Evolutionary conservation across 139 green algal species (phyloP), one percentile per base, ranked within the genome.

Genomic region (Tetradesmus obliquus): DNA sequence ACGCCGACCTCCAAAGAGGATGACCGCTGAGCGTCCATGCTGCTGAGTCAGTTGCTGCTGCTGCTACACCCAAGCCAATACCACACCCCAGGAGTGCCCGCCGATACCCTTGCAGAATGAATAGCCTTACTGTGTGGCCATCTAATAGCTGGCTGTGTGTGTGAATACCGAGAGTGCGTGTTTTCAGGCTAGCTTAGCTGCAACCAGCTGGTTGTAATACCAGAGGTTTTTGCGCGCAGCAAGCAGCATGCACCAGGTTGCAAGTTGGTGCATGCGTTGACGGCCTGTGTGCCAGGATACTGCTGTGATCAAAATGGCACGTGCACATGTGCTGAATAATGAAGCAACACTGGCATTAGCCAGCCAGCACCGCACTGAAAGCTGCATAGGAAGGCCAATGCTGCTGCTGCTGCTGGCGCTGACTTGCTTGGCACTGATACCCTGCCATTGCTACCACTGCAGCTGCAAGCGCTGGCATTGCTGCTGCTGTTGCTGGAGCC

Each of bases 181-280:
- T n/a, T 76, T 76, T 24, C 17, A 76, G 66, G 66, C 66, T 76
- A 76, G 66, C 66, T 76, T 76, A 55, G 82, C 82, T 24, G 55
- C 55, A 53, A 55, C 82, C 51, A 86, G 32, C 81, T 86, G 81
- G 81, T 86, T 13, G 51, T 9, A 51, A 51, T 86, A 45, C 80
- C 80, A 58, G 81, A 69, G 81, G 55, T 22, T 76, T 76, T 12
- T 76, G 66, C 66, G 66, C 66, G 66, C 66, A 76, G 66, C 66
- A 76, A 76, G 66, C 66, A 76, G 66, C 66, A 76, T 76, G 66
- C 66, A 76, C 66, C 66, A 76, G 15, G 66, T 76, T 76, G 66
- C 66, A 76, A 76, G 66, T 76, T 76, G 66, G 66, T 76, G 66
- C 66, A 76, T 76, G 66, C 66, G 7, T 76, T 76, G 66, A 76